Conservation (phyloP, 352 stramenopile genomes). For the Pythium sukuiense region DNA sequence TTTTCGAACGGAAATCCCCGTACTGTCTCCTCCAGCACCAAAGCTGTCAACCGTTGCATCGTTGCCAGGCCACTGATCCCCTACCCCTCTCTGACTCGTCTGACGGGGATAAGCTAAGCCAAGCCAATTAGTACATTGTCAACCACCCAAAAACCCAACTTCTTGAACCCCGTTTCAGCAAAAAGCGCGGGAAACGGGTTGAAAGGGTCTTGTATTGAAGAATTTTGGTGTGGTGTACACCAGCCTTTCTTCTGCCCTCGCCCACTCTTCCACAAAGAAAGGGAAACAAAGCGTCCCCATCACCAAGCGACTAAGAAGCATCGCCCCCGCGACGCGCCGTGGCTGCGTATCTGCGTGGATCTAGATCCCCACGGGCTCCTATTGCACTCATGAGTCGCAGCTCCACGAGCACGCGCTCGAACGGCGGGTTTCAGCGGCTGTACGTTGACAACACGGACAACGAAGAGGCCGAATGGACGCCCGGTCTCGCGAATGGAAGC, state of each 20-base stretch:
- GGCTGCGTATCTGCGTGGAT: background rate
- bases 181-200: conserved; percentile 15
- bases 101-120: background rate
- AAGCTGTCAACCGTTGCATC: conserved; percentile 15
- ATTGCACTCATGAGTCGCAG: background rate
- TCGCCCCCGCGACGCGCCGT: background rate
- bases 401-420: background rate
- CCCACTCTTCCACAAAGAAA: background rate
- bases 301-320: background rate
- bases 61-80: conserved; percentile 2
- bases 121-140: conserved; percentile 5
- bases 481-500: conserved; percentile 14
- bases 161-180: background rate
- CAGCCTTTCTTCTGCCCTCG: background rate
- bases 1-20: background rate
- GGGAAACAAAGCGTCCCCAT: background rate
- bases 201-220: background rate
- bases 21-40: background rate
- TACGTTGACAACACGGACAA: conserved; percentile 14
- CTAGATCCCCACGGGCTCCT: background rate
- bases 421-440: background rate
- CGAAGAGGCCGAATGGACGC: conserved; percentile 43
- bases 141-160: conserved; percentile 19
- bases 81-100: background rate
- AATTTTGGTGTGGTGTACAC: conserved; percentile 20